Evolutionary conservation across 176 grass and related monocot species (phyloP), one percentile per base, ranked within the genome.

Genomic region (Metroxylon sagu): DNA sequence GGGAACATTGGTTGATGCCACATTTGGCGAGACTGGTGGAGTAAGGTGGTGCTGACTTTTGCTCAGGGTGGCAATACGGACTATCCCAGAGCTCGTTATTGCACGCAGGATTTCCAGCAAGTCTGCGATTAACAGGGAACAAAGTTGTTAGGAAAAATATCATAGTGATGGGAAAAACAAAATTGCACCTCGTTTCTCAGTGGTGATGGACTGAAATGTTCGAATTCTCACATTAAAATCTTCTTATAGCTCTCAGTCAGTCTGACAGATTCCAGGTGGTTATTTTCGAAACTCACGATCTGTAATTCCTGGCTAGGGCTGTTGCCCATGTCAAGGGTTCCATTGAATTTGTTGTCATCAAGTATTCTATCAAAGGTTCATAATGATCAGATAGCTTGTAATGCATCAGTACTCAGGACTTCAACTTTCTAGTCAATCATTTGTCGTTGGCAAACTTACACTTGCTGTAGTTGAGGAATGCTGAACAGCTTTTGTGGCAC

Each of bases 81-180:
- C 50, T 70, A 52, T 72, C 74, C 3, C 62, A 6, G 26, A 55
- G 26, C 2, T 1, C 61, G 1, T 35, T 31, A 31, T 61, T 5
- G 79, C 93, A 98, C 52, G 81, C 67, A n/a, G 93, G 93, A 63
- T 98, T 98, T 39, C 93, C 93, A 12, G 66, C 54, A n/a, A 97
- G 84, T 64, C 92, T 97, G 84, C 18, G 69, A 28, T 70, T 25
- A 68, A 12, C 23, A 30, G 23, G 0, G 18, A 39, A 68, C 7
- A 10, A 18, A 14, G 26, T 16, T 50, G 30, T 71, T 14, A 12
- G 12, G 12, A 43, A 43, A 43, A 43, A 43, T 1, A 12, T 43
- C 21, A 23, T 23, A 2, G 35, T 12, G 35, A 43, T 43, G 35
- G 8, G 10, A 7, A 43, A 43, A 43, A 43, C 10, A 43, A 6